Evolutionary conservation across 1,139 yeast species (phyloP).

Genomic region (Debaryomyces singareniensis): DNA sequence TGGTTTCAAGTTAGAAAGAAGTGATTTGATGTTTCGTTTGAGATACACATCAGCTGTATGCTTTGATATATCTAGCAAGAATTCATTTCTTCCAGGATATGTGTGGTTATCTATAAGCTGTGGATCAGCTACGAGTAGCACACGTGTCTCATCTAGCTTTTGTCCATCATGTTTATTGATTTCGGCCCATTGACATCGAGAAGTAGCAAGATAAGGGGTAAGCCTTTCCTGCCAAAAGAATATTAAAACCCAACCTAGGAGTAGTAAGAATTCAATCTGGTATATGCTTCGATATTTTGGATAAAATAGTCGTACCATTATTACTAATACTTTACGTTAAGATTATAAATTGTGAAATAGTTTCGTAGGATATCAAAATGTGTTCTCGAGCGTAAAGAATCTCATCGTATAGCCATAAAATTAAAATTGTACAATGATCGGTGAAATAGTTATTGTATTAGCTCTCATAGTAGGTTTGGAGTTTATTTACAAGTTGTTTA

Average conservation of each 20-base stretch:
- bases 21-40: slow-evolving; percentile 37
- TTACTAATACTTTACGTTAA: no score
- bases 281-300: slow-evolving; percentile 22
- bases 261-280: slow-evolving; percentile 17
- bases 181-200: slow-evolving; percentile 30
- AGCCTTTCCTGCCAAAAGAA: slow-evolving; percentile 30
- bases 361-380: no score
- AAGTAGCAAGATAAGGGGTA: slow-evolving; percentile 21
- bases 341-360: no score
- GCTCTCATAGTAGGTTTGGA: slow-evolving; percentile 8
- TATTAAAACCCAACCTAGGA: slow-evolving; percentile 23
- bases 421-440: neutral
- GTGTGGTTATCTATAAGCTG: slow-evolving; percentile 43
- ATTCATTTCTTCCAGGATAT: slow-evolving; percentile 39
- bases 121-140: slow-evolving; percentile 40
- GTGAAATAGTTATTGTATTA: neutral
- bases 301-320: neutral
- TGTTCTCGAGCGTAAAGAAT: no score
- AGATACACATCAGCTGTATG: slow-evolving; percentile 47
- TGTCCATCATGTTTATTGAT: slow-evolving; percentile 5
- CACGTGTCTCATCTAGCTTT: slow-evolving; percentile 12
- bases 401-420: no score
- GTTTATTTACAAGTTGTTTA: slow-evolving; percentile 16
- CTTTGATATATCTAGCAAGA: slow-evolving; percentile 33
- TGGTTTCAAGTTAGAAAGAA: slow-evolving; percentile 33